Conservation (phyloP, 192 early-diverging fungal species). For the Coemansia sp. region DNA sequence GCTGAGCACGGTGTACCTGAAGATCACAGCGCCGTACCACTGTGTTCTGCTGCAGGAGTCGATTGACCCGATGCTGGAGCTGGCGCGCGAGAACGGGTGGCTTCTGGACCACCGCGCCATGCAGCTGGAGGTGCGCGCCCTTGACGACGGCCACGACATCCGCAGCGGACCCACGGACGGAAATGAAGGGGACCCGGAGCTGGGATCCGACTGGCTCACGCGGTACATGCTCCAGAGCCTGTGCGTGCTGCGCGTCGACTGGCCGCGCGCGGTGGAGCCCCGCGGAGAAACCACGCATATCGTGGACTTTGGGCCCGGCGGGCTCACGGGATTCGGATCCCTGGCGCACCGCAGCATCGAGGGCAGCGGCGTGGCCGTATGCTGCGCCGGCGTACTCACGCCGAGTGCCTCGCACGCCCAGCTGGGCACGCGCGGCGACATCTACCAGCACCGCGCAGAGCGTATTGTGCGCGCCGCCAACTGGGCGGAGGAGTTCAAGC, state of each 20-base stretch:
- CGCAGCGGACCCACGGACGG: constrained; percentile 47
- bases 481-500: constrained; percentile 86
- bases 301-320: constrained; percentile 93
- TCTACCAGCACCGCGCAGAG: constrained; percentile 69
- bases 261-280: constrained; percentile 60
- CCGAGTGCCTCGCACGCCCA: constrained; percentile 42
- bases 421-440: constrained; percentile 69
- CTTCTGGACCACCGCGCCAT: constrained; percentile 12
- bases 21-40: constrained; percentile 83
- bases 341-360: constrained; percentile 86
- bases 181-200: no score
- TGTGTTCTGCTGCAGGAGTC: constrained; percentile 13
- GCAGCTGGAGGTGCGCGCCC: constrained; percentile 69
- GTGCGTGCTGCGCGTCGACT: constrained; percentile 64
- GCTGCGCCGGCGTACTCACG: constrained; percentile 26
- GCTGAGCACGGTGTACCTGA: constrained; percentile 76
- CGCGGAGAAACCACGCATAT: constrained; percentile 72
- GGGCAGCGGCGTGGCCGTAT: constrained; percentile 73
- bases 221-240: constrained; percentile 65
- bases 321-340: constrained; percentile 77
- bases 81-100: constrained; percentile 32
- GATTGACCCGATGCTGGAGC: background rate
- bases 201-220: constrained; percentile 48
- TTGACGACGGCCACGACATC: constrained; percentile 81
- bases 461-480: constrained; percentile 77